Conservation (phyloP, 139 green algal species). For the Dunaliella primolecta region DNA sequence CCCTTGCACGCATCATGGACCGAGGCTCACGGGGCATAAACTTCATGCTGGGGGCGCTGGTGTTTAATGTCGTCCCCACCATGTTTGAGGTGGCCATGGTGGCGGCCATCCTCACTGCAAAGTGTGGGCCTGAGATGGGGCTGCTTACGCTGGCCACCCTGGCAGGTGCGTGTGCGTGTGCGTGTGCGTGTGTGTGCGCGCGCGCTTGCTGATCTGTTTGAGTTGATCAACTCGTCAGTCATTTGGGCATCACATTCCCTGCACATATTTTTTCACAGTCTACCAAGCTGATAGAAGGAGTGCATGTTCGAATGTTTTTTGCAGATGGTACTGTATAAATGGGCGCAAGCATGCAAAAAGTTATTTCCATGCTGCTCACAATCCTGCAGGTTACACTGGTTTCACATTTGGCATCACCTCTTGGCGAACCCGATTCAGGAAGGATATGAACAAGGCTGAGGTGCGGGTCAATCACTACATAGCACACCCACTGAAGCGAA, state of each 20-base stretch:
- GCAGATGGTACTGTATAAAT: too few species aligned
- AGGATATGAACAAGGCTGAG: conserved; percentile 84
- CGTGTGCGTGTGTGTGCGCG: background rate
- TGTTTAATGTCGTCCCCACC: conserved; percentile 97
- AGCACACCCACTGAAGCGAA: too few species aligned
- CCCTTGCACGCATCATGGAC: conserved; percentile 85
- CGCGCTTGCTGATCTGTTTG: background rate
- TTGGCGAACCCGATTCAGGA: conserved; percentile 86
- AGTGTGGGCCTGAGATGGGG: conserved; percentile 86
- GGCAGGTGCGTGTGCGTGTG: conserved; percentile 18
- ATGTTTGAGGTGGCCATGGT: conserved; percentile 87
- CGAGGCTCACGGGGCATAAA: conserved; percentile 91
- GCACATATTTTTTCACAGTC: background rate
- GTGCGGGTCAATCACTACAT: too few species aligned
- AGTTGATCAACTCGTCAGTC: background rate
- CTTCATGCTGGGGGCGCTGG: conserved; percentile 75
- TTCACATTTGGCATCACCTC: conserved; percentile 88
- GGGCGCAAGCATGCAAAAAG: background rate
- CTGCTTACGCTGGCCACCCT: conserved; percentile 83
- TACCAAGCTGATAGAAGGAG: too few species aligned
- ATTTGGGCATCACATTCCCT: background rate
- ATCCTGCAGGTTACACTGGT: conserved; percentile 68
- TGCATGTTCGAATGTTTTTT: too few species aligned
- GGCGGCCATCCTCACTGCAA: conserved; percentile 77
- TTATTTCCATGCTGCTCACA: background rate